Evolutionary conservation across 2,329 filamentous ascomycete species (phyloP).

Genomic region (Dothistroma pini): DNA sequence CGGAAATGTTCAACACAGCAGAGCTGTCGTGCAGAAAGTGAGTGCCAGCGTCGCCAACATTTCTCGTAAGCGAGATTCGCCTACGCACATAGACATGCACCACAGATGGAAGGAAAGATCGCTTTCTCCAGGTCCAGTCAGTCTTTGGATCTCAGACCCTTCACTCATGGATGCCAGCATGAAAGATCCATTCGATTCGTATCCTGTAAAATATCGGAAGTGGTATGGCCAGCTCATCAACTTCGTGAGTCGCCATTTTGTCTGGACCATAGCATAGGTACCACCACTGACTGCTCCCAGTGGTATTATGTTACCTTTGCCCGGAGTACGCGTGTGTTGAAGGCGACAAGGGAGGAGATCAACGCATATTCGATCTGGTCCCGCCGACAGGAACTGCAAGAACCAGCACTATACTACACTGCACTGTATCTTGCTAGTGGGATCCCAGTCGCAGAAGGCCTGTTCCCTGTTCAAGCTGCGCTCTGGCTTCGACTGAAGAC

Average conservation of each 20-base stretch:
- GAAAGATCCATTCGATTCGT: slow-evolving; percentile 23
- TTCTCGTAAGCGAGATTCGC: slow-evolving; percentile 4
- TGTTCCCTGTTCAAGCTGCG: slow-evolving; percentile 17
- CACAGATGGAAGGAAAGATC: slow-evolving; percentile 7
- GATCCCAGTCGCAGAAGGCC: slow-evolving; percentile 22
- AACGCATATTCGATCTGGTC: slow-evolving; percentile 20
- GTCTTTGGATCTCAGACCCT: slow-evolving; percentile 13
- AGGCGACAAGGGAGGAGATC: slow-evolving; percentile 15
- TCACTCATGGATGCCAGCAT: slow-evolving; percentile 18
- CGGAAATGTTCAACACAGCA: background rate
- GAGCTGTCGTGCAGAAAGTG: background rate
- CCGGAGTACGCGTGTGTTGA: slow-evolving; percentile 17
- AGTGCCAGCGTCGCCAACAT: slow-evolving; percentile 4
- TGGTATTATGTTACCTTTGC: slow-evolving; percentile 22
- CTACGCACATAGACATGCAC: background rate
- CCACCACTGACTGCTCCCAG: background rate
- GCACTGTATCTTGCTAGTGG: slow-evolving; percentile 24
- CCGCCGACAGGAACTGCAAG: slow-evolving; percentile 18
- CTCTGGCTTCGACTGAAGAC: slow-evolving; percentile 19
- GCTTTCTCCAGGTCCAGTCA: slow-evolving; percentile 14
- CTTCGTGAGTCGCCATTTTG: slow-evolving; percentile 4
- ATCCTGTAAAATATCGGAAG: slow-evolving; percentile 21
- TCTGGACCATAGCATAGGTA: background rate
- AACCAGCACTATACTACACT: slow-evolving; percentile 25
- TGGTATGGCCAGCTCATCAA: slow-evolving; percentile 25